phyloP scores from a whole-genome alignment of 1,284 basidiomycete species.

The Abortiporus biennis region DNA sequence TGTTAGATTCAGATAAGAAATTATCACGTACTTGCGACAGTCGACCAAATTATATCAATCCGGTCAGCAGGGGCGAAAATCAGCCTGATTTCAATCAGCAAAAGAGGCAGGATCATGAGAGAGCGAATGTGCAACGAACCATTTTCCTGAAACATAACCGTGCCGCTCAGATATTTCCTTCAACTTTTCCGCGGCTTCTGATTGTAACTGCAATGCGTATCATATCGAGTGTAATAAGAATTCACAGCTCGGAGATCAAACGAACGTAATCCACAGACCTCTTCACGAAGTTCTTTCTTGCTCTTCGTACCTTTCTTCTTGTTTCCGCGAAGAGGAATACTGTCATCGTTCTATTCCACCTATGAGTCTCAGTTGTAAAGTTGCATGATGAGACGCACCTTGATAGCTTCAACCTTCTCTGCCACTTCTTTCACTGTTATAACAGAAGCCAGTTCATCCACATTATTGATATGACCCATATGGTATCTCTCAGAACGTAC shows the following conservation, averaged over 20 bases:
- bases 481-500: constrained; percentile 30
- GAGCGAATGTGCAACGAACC: too few species aligned
- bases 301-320: constrained; percentile 67
- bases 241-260: too few species aligned
- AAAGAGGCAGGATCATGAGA: too few species aligned
- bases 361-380: constrained; percentile 2
- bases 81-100: too few species aligned
- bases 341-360: constrained; percentile 46
- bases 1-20: not conserved
- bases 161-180: constrained; percentile 50
- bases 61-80: constrained; percentile 55
- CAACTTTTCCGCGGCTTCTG: constrained; percentile 47
- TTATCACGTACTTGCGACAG: constrained; percentile 41
- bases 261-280: constrained; percentile 39
- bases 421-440: constrained; percentile 53
- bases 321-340: constrained; percentile 58
- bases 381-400: constrained; percentile 30
- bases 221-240: not conserved
- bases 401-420: constrained; percentile 49
- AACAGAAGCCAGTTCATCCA: not conserved
- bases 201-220: constrained; percentile 39
- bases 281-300: constrained; percentile 68
- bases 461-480: not conserved
- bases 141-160: constrained; percentile 57
- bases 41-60: constrained; percentile 55